Conservation (phyloP, 176 grass and related monocot genomes). For the Aegilops tauschii region DNA sequence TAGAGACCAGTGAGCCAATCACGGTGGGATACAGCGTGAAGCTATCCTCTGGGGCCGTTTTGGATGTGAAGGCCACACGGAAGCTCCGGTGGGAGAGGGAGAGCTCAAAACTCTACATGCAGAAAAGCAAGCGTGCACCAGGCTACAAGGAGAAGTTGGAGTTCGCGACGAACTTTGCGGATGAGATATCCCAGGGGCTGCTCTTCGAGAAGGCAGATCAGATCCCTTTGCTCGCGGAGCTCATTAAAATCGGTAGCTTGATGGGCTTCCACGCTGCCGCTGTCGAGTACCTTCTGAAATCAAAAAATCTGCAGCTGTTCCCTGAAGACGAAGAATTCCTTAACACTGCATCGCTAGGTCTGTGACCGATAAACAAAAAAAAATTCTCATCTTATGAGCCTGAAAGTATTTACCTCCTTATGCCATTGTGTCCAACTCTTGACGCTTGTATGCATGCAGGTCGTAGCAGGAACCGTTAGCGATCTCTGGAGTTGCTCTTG, state of each 20-base stretch:
- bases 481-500: not conserved
- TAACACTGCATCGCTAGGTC: not conserved
- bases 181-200: conserved; percentile 58
- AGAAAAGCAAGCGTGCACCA: not conserved
- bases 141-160: conserved; percentile 40
- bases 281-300: conserved; percentile 56
- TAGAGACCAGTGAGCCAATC: conserved; percentile 41
- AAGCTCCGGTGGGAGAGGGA: conserved; percentile 65
- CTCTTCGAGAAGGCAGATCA: conserved; percentile 49
- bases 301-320: conserved; percentile 65
- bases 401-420: not conserved
- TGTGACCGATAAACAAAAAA: not conserved
- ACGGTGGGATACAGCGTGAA: conserved; percentile 43
- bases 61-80: conserved; percentile 28
- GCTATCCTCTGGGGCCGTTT: conserved; percentile 22
- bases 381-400: not conserved
- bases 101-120: conserved; percentile 35
- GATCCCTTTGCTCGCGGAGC: conserved; percentile 41
- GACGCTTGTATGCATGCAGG: not conserved
- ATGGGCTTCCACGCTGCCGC: conserved; percentile 50
- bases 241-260: conserved; percentile 52
- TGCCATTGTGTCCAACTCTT: not conserved
- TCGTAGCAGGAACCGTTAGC: not conserved
- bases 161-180: conserved; percentile 52
- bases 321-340: conserved; percentile 60